phyloP scores from a whole-genome alignment of 148 eudicot genomes.

The Beta vulgaris region DNA sequence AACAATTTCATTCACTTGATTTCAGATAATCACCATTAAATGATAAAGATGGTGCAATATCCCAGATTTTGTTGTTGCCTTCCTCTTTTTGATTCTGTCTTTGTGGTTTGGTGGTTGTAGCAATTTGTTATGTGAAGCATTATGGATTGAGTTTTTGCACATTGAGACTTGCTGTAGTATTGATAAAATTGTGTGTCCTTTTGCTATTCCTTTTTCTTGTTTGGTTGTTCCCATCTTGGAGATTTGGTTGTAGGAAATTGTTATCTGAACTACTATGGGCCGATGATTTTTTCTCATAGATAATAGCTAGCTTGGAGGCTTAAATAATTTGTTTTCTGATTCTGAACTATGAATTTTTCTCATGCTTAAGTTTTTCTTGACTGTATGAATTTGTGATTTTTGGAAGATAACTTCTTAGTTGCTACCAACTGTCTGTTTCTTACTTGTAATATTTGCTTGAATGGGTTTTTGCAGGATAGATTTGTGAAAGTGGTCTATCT shows the following conservation, averaged over 20 bases:
- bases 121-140: neutral
- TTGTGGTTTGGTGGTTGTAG: neutral
- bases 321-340: too few relatives aligned
- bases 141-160: neutral
- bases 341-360: neutral
- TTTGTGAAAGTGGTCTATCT: slow-evolving; percentile 34
- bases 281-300: neutral
- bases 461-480: slow-evolving; percentile 50
- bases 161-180: neutral
- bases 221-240: too few relatives aligned
- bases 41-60: neutral
- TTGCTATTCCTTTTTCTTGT: too few relatives aligned
- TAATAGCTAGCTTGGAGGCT: too few relatives aligned
- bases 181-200: too few relatives aligned
- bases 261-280: neutral
- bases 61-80: too few relatives aligned
- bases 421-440: neutral
- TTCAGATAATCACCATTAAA: too few relatives aligned
- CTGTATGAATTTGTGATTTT: neutral
- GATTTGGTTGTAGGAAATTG: neutral
- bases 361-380: neutral
- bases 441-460: neutral
- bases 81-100: too few relatives aligned
- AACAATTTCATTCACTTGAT: too few relatives aligned
- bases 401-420: neutral